Base-by-base conservation (phyloP, 257 asterid species). In the Ballota nigra region DNA sequence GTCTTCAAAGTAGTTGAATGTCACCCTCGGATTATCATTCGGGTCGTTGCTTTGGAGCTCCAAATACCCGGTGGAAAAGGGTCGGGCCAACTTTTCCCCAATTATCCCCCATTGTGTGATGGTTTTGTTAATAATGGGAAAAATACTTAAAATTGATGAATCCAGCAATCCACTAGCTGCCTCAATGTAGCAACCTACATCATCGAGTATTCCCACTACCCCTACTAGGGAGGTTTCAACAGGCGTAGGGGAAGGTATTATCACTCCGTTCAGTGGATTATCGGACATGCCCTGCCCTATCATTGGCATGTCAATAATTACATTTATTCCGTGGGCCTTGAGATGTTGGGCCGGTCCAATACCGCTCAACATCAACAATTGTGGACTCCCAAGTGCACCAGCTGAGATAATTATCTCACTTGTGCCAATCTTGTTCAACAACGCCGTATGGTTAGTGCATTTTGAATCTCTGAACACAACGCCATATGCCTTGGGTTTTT, bases 341-440 rank as follows among this genome's bases (percentile, higher is more conserved):
- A 85, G 79, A 0, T 74, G 57, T 0, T 8, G 79, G 59, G 71
- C 83, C 12, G 86, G 87, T 66, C 85, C 87, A 10, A 85, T 85
- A 10, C 98, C 96, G 19, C 96, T 93, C 49, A 93, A 12, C 96
- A 93, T 82, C 41, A 88, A 29, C 22, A 89, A 8, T 31, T 88
- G 97, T 76, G 98, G 97, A 86, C 98, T 93, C 33, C 96, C 97
- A 2, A 93, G 6, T 49, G 98, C 92, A n/a, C 98, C 98, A 0
- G 98, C 95, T 4, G 87, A 86, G 5, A 89, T 11, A 5, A 89
- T 76, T 16, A 89, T 56, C 86, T 92, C 98, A 34, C 76, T 85
- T 40, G 2, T 72, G 5, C 76, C 4, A 3, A 74, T 86, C 3
- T 8, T 65, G 4, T 71, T 86, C 66, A 92, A 41, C 66, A 72